These are phyloP conservation scores for Aspergillus homomorphus DNA, from an alignment of 495 filamentous ascomycete species.

Conservation along the genomic window DNA sequence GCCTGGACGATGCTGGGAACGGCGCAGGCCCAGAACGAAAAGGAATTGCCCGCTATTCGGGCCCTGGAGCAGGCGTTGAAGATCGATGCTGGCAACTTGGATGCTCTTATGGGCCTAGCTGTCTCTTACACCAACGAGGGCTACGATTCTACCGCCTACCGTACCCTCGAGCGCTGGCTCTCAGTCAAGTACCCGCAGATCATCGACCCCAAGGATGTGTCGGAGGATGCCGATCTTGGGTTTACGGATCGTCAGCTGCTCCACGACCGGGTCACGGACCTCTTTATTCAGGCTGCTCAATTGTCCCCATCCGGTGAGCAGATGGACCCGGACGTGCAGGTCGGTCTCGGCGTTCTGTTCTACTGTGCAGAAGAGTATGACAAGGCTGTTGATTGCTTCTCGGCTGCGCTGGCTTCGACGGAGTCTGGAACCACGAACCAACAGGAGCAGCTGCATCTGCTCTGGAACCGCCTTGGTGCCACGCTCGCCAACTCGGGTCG, in stretches of 20 bases:
- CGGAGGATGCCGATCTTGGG: constrained; percentile 69
- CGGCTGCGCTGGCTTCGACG: constrained; percentile 75
- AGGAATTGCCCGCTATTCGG: constrained; percentile 96
- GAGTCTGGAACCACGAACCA: constrained; percentile 76
- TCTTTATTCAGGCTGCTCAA: constrained; percentile 90
- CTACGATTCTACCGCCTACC: constrained; percentile 94
- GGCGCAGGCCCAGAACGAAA: constrained; percentile 96
- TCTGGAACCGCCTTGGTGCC: constrained; percentile 97
- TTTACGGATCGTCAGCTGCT: constrained; percentile 90
- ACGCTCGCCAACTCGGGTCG: constrained; percentile 93
- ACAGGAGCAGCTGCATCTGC: constrained; percentile 75
- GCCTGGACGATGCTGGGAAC: constrained; percentile 90
- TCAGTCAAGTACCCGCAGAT: constrained; percentile 85
- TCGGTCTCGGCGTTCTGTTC: constrained; percentile 94
- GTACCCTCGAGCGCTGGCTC: constrained; percentile 95
- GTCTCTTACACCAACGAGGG: constrained; percentile 99
- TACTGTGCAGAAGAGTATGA: constrained; percentile 97
- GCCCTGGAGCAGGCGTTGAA: constrained; percentile 90
- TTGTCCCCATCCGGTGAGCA: constrained; percentile 80
- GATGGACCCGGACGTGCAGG: constrained; percentile 98
- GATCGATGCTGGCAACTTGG: constrained; percentile 78
- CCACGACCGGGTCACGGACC: constrained; percentile 82
- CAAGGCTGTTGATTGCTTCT: constrained; percentile 98
- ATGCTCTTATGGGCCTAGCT: constrained; percentile 89
- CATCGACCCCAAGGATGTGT: constrained; percentile 63